Base-by-base conservation (phyloP, 768 basidiomycete genomes). In the Sarcodon aspratus region DNA sequence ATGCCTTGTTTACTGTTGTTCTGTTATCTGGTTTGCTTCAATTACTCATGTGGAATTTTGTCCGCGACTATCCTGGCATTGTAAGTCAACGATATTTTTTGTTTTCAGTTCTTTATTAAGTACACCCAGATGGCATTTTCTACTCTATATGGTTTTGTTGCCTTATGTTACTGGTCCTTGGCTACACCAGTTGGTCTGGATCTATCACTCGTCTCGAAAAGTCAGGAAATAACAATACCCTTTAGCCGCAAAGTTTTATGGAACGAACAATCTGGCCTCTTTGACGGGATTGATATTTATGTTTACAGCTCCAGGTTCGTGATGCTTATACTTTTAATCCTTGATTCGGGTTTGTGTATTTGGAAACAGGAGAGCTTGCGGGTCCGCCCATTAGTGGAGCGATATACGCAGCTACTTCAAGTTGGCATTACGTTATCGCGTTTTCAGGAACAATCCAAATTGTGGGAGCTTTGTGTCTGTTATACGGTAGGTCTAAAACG, bases 11-110 rank as follows among this genome's bases (percentile, higher is more conserved):
- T 46, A 40, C 62, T n/a, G 56, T 60, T 33, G 59, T 69, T 52
- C 51, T 61, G 44, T 50, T 66, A 33, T 64, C 65, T 18, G 66
- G 66, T 6, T 55, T 66, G 17, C 55, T 62, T 9, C 65, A 70
- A 52, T 58, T 70, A 13, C 49, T 69, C 44, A 54, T 69, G 33
- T 72, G 70, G 70, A 64, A 63, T 38, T 62, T 69, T 40, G 59
- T 64, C 51, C 55, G 59, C 33, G 55, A 54, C 13, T 66, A 65
- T 49, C 59, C 60, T 17, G 49, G 57, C 17, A 60, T 67, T 36
- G 56, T 57, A 40, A 44, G 56, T 9, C 36, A 9, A 27, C 11
- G 13, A 36, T n/a, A 2, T 5, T 27, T 27, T 27, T 27, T 2
- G 21, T 27, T 27, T 27, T 27, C 21, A 27, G 21, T 27, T 27